phyloP scores from a whole-genome alignment of 2,329 filamentous ascomycete species.

The Ophiosphaerella korrae region DNA sequence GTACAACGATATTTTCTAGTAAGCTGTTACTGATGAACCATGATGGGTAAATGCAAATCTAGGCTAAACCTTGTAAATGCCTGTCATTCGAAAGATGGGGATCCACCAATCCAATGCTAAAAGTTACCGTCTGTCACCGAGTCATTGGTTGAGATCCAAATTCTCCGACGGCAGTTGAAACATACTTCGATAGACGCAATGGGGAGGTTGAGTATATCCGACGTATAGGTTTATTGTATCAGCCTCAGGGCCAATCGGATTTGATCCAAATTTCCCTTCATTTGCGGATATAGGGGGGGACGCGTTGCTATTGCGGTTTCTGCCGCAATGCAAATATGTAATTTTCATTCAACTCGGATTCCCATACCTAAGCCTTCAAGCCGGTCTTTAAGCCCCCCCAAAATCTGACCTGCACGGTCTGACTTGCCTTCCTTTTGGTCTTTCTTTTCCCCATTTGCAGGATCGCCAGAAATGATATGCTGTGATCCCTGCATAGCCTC shows the following conservation, averaged over 20 bases:
- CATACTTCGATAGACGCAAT: neutral
- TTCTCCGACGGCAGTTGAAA: constrained; percentile 10
- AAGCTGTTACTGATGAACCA: constrained; percentile 1
- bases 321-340: neutral
- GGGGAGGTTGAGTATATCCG: neutral
- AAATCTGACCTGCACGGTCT: constrained; percentile 18
- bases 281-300: neutral
- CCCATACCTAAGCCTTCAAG: constrained; percentile 25
- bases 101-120: constrained; percentile 2
- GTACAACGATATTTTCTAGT: constrained; percentile 2
- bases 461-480: too few relatives aligned
- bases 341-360: constrained; percentile 19
- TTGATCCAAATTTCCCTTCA: neutral
- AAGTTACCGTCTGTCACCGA: neutral
- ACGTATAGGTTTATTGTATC: neutral
- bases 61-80: neutral
- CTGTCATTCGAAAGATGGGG: neutral
- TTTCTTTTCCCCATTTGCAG: neutral
- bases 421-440: neutral
- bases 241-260: too few relatives aligned
- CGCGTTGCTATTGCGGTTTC: neutral
- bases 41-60: constrained; percentile 8
- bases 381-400: constrained; percentile 24
- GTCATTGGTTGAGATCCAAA: neutral
- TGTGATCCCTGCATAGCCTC: neutral